A percentile compares a stretch with the other conserved stretches of the same genome.
Evolutionary conservation across 2,329 filamentous ascomycete genomes (phyloP).

Genomic region (Alternaria sp.): DNA sequence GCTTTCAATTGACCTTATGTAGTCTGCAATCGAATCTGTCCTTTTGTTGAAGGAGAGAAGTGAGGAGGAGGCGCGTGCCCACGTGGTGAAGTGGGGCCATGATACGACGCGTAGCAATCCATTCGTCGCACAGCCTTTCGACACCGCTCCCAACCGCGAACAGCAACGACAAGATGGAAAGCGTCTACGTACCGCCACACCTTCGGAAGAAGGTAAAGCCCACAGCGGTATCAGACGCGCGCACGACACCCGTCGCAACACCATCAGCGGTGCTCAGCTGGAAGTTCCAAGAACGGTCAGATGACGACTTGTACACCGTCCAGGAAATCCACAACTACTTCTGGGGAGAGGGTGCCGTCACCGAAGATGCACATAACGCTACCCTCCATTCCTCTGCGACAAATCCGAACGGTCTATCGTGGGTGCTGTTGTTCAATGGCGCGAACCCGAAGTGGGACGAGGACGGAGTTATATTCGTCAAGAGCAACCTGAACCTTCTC

Average conservation of each 20-base stretch:
- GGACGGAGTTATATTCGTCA: not conserved
- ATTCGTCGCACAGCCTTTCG: not conserved
- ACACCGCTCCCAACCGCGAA: not conserved
- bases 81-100: not conserved
- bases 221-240: not conserved
- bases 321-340: not conserved
- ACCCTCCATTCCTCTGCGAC: not conserved
- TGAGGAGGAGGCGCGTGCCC: not conserved
- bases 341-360: not conserved
- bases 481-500: not conserved
- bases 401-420: not conserved
- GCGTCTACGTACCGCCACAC: not conserved
- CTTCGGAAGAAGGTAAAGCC: not conserved
- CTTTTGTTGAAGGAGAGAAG: not conserved
- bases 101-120: not conserved
- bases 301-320: not conserved
- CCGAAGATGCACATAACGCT: not conserved
- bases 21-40: not conserved
- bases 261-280: not conserved
- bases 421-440: not conserved
- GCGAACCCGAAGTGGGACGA: not conserved
- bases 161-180: not conserved
- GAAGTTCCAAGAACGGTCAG: not conserved
- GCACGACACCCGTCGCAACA: not conserved
- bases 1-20: not conserved